Evolutionary conservation across 768 basidiomycete species (phyloP).

Genomic region (Paxillus rubicundulus): DNA sequence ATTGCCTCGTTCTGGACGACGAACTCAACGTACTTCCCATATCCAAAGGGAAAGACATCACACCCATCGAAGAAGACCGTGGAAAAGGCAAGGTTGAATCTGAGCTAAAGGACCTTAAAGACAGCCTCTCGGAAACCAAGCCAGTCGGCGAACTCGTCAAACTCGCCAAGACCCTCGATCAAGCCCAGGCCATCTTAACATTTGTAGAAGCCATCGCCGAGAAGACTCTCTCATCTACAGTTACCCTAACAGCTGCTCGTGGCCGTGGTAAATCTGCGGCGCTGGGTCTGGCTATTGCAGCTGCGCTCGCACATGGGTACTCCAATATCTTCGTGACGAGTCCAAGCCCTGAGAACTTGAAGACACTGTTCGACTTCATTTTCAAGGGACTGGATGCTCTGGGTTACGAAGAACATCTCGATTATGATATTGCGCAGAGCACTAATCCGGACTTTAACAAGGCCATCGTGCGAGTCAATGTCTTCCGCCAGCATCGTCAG

Average conservation of each 20-base stretch:
- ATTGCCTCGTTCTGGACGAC: conserved; percentile 93
- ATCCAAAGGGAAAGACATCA: conserved; percentile 91
- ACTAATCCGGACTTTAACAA: conserved; percentile 94
- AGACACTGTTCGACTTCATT: conserved; percentile 95
- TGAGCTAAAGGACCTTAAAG: conserved; percentile 77
- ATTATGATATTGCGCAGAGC: conserved; percentile 94
- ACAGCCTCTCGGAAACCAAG: conserved; percentile 75
- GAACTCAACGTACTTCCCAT: conserved; percentile 97
- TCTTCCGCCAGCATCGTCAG: conserved; percentile 91
- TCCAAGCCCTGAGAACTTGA: conserved; percentile 96
- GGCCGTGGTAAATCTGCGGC: conserved; percentile 97
- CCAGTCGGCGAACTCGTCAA: conserved; percentile 87
- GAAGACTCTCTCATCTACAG: conserved; percentile 91
- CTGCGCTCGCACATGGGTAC: conserved; percentile 90
- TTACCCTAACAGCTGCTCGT: conserved; percentile 90
- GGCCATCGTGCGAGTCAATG: conserved; percentile 92
- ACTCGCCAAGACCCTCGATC: conserved; percentile 89
- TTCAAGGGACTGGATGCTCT: conserved; percentile 95
- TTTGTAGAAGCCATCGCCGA: conserved; percentile 93
- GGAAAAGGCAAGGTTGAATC: conserved; percentile 52
- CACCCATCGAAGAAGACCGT: conserved; percentile 51
- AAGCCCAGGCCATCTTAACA: conserved; percentile 90
- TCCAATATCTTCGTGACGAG: conserved; percentile 98
- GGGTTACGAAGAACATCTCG: conserved; percentile 96
- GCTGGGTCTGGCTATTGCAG: conserved; percentile 90